Base-by-base conservation (phyloP, 2,329 filamentous ascomycete genomes). In the Alternaria panax region DNA sequence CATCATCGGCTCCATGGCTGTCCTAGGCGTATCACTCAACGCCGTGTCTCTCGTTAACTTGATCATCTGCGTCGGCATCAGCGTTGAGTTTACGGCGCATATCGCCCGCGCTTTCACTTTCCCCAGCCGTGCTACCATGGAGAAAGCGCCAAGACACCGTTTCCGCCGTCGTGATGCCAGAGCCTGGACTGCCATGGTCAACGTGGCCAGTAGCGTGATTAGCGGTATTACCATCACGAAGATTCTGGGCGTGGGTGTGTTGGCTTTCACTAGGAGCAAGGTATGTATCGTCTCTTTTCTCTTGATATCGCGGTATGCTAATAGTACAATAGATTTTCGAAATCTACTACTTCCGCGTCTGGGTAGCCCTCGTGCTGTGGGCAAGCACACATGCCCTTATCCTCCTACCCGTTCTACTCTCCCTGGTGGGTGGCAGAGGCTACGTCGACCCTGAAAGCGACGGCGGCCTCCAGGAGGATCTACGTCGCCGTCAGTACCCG, bases 261-360 rank as follows among this genome's bases (percentile, higher is more conserved):
- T 99, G 20, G 95, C 95, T 0, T 99, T 97, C 73, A 99, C 95
- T 7, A 84, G 92, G 51, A 96, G 92, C 78, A 99, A 98, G 67
- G 75, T 76, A 71, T 45, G 70, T 63, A 20, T 20, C 32, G 28
- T n/a, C 16, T 32, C 8, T 18, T 30, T 25, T 4, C 16, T 24
- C 4, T n/a, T 32, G 5, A 14, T 6, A 7, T 11, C 12, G 4
- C 3, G 16, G 5, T 27, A 5, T n/a, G 28, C 51, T 50, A 27
- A 54, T 45, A 38, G 41, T 12, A 5, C 38, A 50, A 12, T 55
- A 77, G 86, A 99, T 99, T 74, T 99, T 99, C 72, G 96, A 99
- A 82, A 92, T 99, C 58, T 99, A 99, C 81, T 99, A 99, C 80
- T 99, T 99, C 85, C 87, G 95, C 42, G 91, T 99, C 42, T 99